Conservation (phyloP, 805 yeast species). For the Hanseniaspora meyeri region DNA sequence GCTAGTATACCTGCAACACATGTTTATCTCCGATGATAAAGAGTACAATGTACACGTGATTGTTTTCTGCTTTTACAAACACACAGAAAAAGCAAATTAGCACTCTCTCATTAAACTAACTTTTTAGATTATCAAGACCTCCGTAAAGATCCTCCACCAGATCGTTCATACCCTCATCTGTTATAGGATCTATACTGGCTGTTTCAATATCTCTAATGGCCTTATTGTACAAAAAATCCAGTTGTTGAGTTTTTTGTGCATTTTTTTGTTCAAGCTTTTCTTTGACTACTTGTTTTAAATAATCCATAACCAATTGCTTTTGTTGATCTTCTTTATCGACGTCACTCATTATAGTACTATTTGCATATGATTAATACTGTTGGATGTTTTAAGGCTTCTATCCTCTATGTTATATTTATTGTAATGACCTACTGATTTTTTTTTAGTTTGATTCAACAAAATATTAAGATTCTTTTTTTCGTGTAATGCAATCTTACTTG, state of each 20-base stretch:
- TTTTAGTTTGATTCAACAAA: too few species aligned
- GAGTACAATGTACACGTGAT: too few species aligned
- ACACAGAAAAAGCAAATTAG: background rate
- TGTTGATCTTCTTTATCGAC: background rate
- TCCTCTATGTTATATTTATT: too few species aligned
- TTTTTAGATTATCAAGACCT: too few species aligned
- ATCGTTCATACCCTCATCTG: background rate
- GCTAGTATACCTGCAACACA: too few species aligned
- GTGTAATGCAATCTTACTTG: too few species aligned
- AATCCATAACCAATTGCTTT: background rate
- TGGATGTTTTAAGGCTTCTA: background rate
- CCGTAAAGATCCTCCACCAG: background rate
- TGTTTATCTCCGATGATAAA: too few species aligned
- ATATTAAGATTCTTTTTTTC: too few species aligned
- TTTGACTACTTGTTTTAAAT: background rate
- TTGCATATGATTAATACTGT: background rate
- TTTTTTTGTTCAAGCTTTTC: background rate
- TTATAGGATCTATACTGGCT: background rate
- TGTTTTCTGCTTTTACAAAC: background rate
- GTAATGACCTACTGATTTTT: too few species aligned
- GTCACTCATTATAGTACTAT: background rate
- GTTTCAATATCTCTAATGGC: background rate
- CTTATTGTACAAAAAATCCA: background rate
- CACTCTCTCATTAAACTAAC: background rate
- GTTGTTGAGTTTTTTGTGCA: background rate